Evolutionary conservation across 306 rosid species (phyloP), one percentile per base, ranked within the genome.

Genomic region (Carpinus viminea): DNA sequence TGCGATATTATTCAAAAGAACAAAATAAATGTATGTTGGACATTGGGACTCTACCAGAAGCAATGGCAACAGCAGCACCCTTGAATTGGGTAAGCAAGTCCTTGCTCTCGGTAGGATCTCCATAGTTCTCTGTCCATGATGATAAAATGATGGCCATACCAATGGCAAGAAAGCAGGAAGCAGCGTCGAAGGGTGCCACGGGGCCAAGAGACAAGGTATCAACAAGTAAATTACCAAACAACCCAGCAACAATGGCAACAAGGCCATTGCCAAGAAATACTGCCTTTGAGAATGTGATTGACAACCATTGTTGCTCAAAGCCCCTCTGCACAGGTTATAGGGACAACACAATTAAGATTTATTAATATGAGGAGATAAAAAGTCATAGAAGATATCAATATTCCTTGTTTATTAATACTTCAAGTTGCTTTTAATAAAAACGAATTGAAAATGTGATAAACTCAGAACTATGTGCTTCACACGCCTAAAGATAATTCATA

Each of bases 141-240:
- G 88, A 85, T 78, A 93, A 56, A 84, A 93, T 93, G 79, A 96
- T 8, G 72, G 89, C 90, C 99, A 93, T 91, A 72, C 99, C 98
- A 82, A 93, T 86, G 54, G 96, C 97, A 75, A 93, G 93, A 84
- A 96, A 93, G 88, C 98, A 93, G 8, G 97, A 87, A 83, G 99
- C 99, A 72, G 97, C 99, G 79, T 96, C 99, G 82, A 96, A 93
- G 81, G 99, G 99, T 43, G 99, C 91, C 76, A 96, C 98, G 11
- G 98, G 98, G 81, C 99, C 98, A 68, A 91, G 93, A 83, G 86
- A 81, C 83, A 96, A 76, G 20, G 92, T 78, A 85, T 91, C 91
- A 51, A 93, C 99, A 74, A 96, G 92, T 68, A 96, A 85, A 83
- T 96, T 96, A 74, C 98, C 98, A 85, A 96, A 86, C 80, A 96